Percentiles rank a stretch among this genome's conserved stretches.
Evolutionary conservation across 805 yeast species (phyloP).

Genomic region (Barnettozyma salicaria): DNA sequence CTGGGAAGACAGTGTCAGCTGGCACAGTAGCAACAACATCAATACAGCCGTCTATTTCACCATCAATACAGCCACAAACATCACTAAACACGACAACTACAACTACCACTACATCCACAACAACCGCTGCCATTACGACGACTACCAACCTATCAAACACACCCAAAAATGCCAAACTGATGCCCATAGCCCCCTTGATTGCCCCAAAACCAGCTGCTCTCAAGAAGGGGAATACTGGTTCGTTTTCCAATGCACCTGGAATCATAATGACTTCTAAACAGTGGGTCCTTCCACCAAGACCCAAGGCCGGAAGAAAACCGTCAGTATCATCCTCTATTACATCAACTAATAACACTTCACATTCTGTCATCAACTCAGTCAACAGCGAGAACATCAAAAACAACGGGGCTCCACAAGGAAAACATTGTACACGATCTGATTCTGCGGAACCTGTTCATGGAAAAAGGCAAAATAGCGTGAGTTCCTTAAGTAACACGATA

Average conservation of each 20-base stretch:
- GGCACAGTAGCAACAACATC: too few relatives aligned
- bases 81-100: background rate
- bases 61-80: constrained; percentile 1
- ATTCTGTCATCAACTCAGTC: background rate
- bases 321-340: constrained; percentile 11
- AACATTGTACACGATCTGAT: background rate
- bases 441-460: background rate
- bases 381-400: constrained; percentile 1
- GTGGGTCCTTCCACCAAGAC: constrained; percentile 82
- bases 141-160: constrained; percentile 1
- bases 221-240: constrained; percentile 1
- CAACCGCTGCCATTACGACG: background rate
- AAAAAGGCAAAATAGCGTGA: constrained; percentile 3
- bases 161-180: background rate
- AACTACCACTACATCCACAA: background rate
- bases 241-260: constrained; percentile 1
- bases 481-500: constrained; percentile 4
- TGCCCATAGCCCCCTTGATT: constrained; percentile 6
- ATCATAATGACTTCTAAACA: constrained; percentile 53
- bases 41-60: background rate
- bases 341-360: background rate
- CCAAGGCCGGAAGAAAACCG: constrained; percentile 65
- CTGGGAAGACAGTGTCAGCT: too few relatives aligned
- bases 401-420: background rate
- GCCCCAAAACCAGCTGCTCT: constrained; percentile 8